phyloP scores from a whole-genome alignment of 1,139 yeast genomes.

The Candida sanyaensis region DNA sequence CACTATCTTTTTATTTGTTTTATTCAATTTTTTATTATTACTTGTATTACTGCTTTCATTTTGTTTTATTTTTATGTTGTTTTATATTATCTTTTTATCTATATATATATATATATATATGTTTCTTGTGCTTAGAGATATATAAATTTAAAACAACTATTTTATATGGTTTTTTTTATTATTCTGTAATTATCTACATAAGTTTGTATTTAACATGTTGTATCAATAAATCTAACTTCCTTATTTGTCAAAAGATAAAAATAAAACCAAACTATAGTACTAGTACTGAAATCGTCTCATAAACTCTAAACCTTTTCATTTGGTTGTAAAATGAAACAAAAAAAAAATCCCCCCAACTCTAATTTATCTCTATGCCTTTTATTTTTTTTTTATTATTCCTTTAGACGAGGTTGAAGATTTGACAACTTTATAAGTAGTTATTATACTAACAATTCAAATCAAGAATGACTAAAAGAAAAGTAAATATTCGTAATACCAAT shows the following conservation, averaged over 20 bases:
- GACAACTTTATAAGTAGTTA: background rate
- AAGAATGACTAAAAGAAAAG: background rate
- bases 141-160: background rate
- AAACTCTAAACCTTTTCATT: background rate
- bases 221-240: background rate
- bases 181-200: background rate
- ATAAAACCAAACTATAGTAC: no score
- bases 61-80: background rate
- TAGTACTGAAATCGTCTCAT: no score
- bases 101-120: background rate
- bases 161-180: no score
- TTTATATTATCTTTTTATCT: background rate
- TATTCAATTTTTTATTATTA: constrained; percentile 7
- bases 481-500: background rate
- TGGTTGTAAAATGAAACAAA: background rate
- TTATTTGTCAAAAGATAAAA: background rate
- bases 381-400: background rate
- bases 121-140: background rate
- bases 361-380: no score
- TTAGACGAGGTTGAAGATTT: background rate
- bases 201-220: background rate
- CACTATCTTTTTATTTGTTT: background rate
- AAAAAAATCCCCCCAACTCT: background rate
- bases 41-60: constrained; percentile 6
- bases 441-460: background rate